phyloP scores from a whole-genome alignment of 192 early-diverging fungal genomes.

The Rhizophagus clarus region DNA sequence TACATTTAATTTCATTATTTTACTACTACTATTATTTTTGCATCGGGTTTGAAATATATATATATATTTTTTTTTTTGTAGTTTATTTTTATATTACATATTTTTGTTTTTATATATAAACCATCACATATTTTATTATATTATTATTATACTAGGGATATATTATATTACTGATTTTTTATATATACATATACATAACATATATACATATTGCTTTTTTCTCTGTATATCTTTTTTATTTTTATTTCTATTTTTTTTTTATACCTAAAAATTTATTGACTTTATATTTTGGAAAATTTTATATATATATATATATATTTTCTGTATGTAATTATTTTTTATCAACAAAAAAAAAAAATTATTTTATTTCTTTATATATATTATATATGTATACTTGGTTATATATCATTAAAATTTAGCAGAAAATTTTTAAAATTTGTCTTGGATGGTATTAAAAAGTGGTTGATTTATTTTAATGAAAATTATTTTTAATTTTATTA shows the following conservation, averaged over 20 bases:
- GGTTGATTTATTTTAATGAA: too few species aligned
- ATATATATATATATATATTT: too few species aligned
- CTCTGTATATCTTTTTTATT: neutral
- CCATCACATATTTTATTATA: neutral
- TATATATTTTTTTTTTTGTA: neutral
- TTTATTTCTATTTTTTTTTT: neutral
- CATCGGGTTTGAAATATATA: neutral
- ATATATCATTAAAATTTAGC: neutral
- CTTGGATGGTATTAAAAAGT: too few species aligned
- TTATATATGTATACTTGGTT: neutral
- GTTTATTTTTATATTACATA: neutral
- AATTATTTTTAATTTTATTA: too few species aligned
- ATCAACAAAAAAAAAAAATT: neutral
- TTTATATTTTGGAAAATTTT: neutral
- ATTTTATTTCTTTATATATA: too few species aligned
- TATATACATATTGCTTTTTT: conserved; percentile 8
- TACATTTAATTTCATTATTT: neutral
- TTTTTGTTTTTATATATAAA: conserved; percentile 6
- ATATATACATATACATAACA: conserved; percentile 20
- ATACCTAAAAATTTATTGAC: neutral
- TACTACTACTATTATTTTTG: conserved; percentile 1
- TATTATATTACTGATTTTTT: neutral
- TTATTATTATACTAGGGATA: neutral
- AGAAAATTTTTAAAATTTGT: neutral
- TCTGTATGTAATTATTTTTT: neutral